Conservation (phyloP, 768 basidiomycete genomes). For the Mycena metata region DNA sequence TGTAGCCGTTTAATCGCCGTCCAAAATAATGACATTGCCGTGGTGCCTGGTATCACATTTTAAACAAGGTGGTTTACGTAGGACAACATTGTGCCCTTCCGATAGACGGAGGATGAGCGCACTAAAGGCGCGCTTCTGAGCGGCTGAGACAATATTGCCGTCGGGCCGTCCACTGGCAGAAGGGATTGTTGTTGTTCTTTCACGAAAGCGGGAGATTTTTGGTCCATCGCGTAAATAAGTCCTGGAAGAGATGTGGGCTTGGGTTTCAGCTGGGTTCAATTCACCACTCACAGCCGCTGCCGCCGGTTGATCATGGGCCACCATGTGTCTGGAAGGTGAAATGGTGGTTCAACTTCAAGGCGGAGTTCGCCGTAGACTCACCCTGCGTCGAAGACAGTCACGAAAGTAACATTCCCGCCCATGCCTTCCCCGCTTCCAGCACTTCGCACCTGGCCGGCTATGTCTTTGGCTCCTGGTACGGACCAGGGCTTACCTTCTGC, state of each 20-base stretch:
- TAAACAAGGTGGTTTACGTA: too few species aligned
- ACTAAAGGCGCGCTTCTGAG: neutral
- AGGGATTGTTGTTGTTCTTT: neutral
- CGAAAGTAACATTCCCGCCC: constrained; percentile 64
- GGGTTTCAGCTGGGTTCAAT: constrained; percentile 2
- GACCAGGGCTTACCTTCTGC: constrained; percentile 51
- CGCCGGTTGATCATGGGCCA: constrained; percentile 63
- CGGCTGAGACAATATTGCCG: constrained; percentile 23
- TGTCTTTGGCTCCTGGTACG: constrained; percentile 46
- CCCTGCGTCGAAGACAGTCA: constrained; percentile 64
- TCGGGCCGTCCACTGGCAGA: neutral
- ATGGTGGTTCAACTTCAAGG: neutral
- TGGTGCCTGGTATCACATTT: neutral
- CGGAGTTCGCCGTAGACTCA: constrained; percentile 37
- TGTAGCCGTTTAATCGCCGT: constrained; percentile 17
- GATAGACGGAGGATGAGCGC: neutral
- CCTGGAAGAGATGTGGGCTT: constrained; percentile 7
- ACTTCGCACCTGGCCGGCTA: constrained; percentile 57
- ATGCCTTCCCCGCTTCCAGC: constrained; percentile 48
- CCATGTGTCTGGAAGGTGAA: constrained; percentile 48
- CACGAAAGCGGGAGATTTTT: constrained; percentile 22
- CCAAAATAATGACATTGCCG: constrained; percentile 14
- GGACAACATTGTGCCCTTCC: too few species aligned
- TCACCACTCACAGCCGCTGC: constrained; percentile 51
- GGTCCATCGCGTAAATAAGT: constrained; percentile 35